These are phyloP conservation scores for Penicillium desertorum DNA, from an alignment of 495 filamentous ascomycete species.

Conservation along the genomic window DNA sequence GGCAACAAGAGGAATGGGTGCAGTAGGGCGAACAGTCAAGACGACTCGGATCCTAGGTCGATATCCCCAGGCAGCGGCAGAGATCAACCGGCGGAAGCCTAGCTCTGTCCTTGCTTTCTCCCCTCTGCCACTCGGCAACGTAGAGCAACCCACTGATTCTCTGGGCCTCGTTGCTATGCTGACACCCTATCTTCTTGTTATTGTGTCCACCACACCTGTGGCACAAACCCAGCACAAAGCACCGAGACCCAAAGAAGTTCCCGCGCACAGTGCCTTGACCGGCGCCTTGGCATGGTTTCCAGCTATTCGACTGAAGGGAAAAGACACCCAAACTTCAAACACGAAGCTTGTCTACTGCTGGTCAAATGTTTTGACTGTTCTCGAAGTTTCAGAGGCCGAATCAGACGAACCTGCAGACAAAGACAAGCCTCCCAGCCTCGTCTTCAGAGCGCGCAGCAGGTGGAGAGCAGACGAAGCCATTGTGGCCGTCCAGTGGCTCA, in stretches of 20 bases:
- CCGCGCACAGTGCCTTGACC: constrained; percentile 84
- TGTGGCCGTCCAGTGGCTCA: constrained; percentile 95
- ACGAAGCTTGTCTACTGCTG: constrained; percentile 94
- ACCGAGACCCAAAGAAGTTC: constrained; percentile 82
- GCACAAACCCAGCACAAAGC: constrained; percentile 96
- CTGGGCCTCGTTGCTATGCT: constrained; percentile 94
- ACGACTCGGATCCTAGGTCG: constrained; percentile 87
- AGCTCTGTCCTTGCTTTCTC: constrained; percentile 94
- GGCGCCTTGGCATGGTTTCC: constrained; percentile 97
- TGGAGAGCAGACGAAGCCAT: constrained; percentile 96
- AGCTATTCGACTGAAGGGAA: constrained; percentile 83
- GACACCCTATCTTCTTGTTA: constrained; percentile 91
- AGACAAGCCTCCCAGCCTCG: constrained; percentile 69
- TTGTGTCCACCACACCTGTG: constrained; percentile 93
- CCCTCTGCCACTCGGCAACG: constrained; percentile 85
- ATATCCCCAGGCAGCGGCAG: constrained; percentile 67
- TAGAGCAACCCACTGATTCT: constrained; percentile 80
- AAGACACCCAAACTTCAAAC: constrained; percentile 51
- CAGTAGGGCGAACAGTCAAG: constrained; percentile 81
- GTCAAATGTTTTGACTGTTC: constrained; percentile 91
- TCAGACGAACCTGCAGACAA: constrained; percentile 59
- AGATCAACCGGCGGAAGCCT: constrained; percentile 73
- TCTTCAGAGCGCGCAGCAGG: constrained; percentile 78
- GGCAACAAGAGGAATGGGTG: constrained; percentile 84
- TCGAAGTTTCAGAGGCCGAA: constrained; percentile 77